Base-by-base conservation (phyloP, 768 basidiomycete genomes). In the Mrakia gelida region DNA sequence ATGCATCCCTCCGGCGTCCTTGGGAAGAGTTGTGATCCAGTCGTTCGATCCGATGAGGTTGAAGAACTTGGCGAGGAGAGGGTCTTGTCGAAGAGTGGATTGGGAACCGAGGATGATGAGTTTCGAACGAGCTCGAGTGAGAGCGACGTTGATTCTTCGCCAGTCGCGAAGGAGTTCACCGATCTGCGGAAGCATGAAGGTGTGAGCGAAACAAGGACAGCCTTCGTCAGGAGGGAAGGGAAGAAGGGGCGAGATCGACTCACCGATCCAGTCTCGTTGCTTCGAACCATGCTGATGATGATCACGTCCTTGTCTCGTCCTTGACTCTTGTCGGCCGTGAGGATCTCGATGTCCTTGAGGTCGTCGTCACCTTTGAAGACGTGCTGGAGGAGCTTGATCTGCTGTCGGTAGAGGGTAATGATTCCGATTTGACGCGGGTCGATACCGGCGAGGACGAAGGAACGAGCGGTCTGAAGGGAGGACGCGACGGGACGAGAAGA, bases 251-350 rank as follows among this genome's bases (percentile, higher is more conserved):
- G 18, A 32, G 28, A 18, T n/a, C 67, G 45, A 86, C 91, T 81
- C 82, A 94, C 94, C 87, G 88, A 77, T 4, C 90, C 90, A 0
- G 86, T 85, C 61, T 91, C 89, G 81, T 99, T 98, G 0, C 93
- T 93, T 78, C 94, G 87, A 8, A 96, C 95, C 87, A 98, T 89
- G 28, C 94, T 95, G 74, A 98, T 91, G 80, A 99, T 87, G 78
- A 98, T 90, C 83, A 93, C 94, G 67, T 96, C 94, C 83, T 99
- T 98, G 85, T 99, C 96, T 70, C 96, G 86, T 0, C 96, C 95
- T 85, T 97, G 95, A 84, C 92, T 93, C 76, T 90, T 91, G 85
- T 98, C 96, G 7, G 94, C 95, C 0, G 95, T 98, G 78, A 96
- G 85, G 68, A 95, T 89, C 84, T 98, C 95, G n/a, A 86, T 79